Percentiles rank a stretch among this genome's conserved stretches.
Evolutionary conservation across 768 basidiomycete species (phyloP).

Genomic region (Amanita rubescens): DNA sequence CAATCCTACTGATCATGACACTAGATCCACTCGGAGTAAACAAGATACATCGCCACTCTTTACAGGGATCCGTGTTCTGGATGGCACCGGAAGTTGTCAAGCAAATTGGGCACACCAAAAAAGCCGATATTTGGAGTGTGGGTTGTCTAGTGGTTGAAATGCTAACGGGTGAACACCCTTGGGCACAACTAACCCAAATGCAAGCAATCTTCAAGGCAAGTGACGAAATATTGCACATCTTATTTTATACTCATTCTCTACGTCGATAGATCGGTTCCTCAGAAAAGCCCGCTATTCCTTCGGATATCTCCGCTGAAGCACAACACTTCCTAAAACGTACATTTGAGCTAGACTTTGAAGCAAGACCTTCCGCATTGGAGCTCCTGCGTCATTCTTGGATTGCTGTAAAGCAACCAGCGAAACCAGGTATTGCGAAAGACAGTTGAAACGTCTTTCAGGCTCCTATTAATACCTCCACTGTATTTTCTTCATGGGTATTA

Average conservation of each 20-base stretch:
- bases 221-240: background rate
- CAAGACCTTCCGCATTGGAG: conserved; percentile 71
- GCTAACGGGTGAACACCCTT: conserved; percentile 94
- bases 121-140: conserved; percentile 96
- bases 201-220: conserved; percentile 95
- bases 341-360: conserved; percentile 78
- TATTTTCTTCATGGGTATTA: conserved; percentile 4
- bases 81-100: conserved; percentile 99
- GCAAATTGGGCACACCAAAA: conserved; percentile 84
- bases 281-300: conserved; percentile 80
- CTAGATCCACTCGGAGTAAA: conserved; percentile 47
- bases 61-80: conserved; percentile 99
- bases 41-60: conserved; percentile 79
- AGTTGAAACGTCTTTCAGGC: background rate
- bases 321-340: conserved; percentile 81
- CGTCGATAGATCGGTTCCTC: conserved; percentile 83
- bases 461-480: no score
- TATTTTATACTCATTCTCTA: background rate
- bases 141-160: conserved; percentile 95
- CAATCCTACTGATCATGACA: background rate
- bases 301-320: conserved; percentile 86
- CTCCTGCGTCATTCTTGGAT: conserved; percentile 76
- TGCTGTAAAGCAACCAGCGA: conserved; percentile 24
- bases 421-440: background rate
- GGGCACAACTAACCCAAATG: conserved; percentile 96